Evolutionary conservation across 164 flowering plant genomes (phyloP).

Genomic region (Liquidambar formosana): DNA sequence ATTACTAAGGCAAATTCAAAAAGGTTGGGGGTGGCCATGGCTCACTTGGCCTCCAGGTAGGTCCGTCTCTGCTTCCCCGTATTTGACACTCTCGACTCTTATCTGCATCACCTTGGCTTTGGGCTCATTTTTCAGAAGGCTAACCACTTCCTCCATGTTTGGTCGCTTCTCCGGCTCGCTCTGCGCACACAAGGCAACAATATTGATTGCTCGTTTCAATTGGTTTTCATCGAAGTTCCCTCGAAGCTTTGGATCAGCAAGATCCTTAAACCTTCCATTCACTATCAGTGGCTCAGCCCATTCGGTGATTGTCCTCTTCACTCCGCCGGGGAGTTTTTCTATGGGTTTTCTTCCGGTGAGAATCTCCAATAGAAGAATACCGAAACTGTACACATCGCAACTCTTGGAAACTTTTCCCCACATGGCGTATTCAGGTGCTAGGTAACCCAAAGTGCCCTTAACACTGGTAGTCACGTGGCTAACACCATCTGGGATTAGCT

Average conservation of each 20-base stretch:
- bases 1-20: too few species aligned
- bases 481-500: conserved; percentile 56
- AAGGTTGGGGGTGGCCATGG: too few species aligned
- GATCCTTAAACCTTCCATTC: conserved; percentile 43
- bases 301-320: conserved; percentile 54
- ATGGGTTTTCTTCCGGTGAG: conserved; percentile 64
- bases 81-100: conserved; percentile 56
- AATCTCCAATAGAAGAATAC: conserved; percentile 52
- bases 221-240: conserved; percentile 50
- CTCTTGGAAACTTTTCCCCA: conserved; percentile 54
- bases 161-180: conserved; percentile 56
- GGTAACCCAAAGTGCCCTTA: conserved; percentile 56
- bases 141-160: conserved; percentile 56
- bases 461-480: conserved; percentile 58
- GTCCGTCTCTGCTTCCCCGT: too few species aligned
- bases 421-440: conserved; percentile 65
- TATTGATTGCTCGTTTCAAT: conserved; percentile 40
- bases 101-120: conserved; percentile 29
- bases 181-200: conserved; percentile 57
- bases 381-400: conserved; percentile 63
- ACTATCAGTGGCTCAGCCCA: conserved; percentile 54
- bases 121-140: conserved; percentile 38
- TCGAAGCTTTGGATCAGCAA: conserved; percentile 53
- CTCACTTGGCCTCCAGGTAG: too few species aligned
- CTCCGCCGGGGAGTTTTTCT: conserved; percentile 53